Evolutionary conservation across 176 grass and related monocot genomes (phyloP), one percentile per base, ranked within the genome.

Genomic region (Rhynchospora tenuis): DNA sequence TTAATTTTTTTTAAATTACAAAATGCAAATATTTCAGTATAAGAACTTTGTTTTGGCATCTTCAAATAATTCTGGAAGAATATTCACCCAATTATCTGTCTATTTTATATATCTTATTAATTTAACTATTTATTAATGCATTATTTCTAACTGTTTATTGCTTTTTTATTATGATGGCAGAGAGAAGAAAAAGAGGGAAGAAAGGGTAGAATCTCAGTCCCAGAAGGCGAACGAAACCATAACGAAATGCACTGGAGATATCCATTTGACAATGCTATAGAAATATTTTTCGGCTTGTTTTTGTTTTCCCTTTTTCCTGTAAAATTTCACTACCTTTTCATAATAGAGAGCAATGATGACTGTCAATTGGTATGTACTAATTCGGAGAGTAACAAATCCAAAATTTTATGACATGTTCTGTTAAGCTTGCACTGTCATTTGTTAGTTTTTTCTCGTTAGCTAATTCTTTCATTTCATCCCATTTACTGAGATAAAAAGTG

Each of bases 101-200:
- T 19, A 80, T 38, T 80, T 43, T n/a, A 12, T 80, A 27, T 29
- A 80, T 60, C 16, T 80, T 60, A 46, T 45, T 81, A 45, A 42
- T 43, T 59, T 10, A 20, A 43, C 61, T 59, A 10, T 10, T 4
- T 13, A 22, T 10, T 62, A 7, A 10, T 10, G 1, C 6, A 22
- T 10, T 62, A 7, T 78, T 28, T 3, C 44, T 51, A 82, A 24
- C n/a, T 58, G 7, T n/a, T 51, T 27, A 52, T 74, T 52, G 13
- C 26, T 59, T 56, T 14, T 27, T 28, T 38, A 38, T 28, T 56
- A 17, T 64, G 16, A 58, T 88, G 20, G 59, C 83, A 99, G 96
- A 86, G 96, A 99, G 83, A 99, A 99, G 86, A 99, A 99, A 90
- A 99, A 99, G 80, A 99, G 96, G 77, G 86, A 92, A 89, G 96